A percentile compares a stretch with the other conserved stretches of the same genome.
Conservation (phyloP, 495 filamentous ascomycete species). For the Aspergillus mulundensis region DNA sequence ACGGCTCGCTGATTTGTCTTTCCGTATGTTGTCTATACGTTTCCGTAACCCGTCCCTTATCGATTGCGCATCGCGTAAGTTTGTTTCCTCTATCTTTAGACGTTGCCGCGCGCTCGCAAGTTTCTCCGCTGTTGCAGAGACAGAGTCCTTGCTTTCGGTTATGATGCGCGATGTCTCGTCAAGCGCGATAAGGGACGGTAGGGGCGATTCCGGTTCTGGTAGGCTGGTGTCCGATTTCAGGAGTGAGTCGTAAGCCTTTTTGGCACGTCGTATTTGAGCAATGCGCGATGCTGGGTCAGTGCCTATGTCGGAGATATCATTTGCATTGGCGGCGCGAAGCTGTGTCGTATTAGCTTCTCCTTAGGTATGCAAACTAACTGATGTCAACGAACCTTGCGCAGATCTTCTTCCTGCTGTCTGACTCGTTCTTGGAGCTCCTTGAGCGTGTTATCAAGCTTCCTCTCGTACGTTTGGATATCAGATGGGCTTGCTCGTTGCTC, state of each 20-base stretch:
- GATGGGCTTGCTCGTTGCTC: slow-evolving; percentile 30
- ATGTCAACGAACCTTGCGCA: slow-evolving; percentile 45
- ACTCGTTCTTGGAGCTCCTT: slow-evolving; percentile 61
- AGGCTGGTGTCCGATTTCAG: slow-evolving; percentile 58
- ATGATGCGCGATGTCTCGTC: slow-evolving; percentile 60
- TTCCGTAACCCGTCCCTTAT: slow-evolving; percentile 52
- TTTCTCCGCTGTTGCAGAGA: slow-evolving; percentile 49
- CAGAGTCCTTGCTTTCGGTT: slow-evolving; percentile 56
- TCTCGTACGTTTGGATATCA: slow-evolving; percentile 36
- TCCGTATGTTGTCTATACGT: slow-evolving; percentile 54
- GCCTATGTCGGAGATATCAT: slow-evolving; percentile 37
- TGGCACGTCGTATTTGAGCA: slow-evolving; percentile 53
- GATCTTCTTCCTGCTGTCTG: slow-evolving; percentile 57
- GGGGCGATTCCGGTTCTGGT: slow-evolving; percentile 59
- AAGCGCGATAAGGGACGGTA: slow-evolving; percentile 69
- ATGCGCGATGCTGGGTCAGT: slow-evolving; percentile 45
- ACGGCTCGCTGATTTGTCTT: slow-evolving; percentile 46
- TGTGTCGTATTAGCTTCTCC: slow-evolving; percentile 21
- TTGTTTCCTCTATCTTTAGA: slow-evolving; percentile 55
- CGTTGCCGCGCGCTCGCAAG: slow-evolving; percentile 50
- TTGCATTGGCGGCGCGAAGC: slow-evolving; percentile 40
- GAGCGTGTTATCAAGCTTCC: slow-evolving; percentile 60
- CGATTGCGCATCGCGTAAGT: slow-evolving; percentile 55
- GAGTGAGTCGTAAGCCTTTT: slow-evolving; percentile 59
- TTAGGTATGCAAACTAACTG: not conserved